phyloP scores from a whole-genome alignment of 2,329 filamentous ascomycete genomes.

The Stagonosporopsis tanaceti region DNA sequence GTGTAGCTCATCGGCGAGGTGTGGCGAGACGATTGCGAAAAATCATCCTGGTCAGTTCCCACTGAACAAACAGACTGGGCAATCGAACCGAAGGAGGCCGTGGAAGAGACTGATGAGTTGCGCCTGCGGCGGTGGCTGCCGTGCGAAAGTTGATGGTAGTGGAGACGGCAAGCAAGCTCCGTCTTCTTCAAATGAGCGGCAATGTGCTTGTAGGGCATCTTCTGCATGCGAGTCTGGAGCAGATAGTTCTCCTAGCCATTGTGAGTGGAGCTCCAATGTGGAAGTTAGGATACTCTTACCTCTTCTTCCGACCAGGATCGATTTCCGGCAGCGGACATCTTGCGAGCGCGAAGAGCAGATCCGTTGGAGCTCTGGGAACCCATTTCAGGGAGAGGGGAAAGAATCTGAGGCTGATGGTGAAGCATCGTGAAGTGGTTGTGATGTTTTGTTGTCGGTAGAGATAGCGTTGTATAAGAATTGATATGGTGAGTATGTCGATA shows the following conservation, averaged over 20 bases:
- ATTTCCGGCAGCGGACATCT: conserved; percentile 75
- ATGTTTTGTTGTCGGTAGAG: conserved; percentile 7
- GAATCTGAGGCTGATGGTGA: conserved; percentile 50
- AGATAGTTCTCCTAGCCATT: conserved; percentile 77
- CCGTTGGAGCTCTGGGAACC: conserved; percentile 38
- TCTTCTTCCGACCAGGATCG: conserved; percentile 87
- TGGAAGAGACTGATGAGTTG: conserved; percentile 72
- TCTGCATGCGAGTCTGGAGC: conserved; percentile 82
- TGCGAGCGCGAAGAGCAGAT: conserved; percentile 70
- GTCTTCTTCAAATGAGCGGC: conserved; percentile 86
- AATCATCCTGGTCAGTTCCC: conserved; percentile 46
- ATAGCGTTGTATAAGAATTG: conserved; percentile 46
- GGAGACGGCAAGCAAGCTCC: conserved; percentile 84
- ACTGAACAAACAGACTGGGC: conserved; percentile 50
- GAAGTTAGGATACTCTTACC: conserved; percentile 58
- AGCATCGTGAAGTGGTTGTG: conserved; percentile 37
- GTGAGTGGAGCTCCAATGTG: conserved; percentile 25
- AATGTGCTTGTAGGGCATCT: conserved; percentile 92
- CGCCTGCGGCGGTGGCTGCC: conserved; percentile 82
- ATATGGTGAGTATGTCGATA: conserved; percentile 35
- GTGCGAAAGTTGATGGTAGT: conserved; percentile 86
- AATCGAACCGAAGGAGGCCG: conserved; percentile 52
- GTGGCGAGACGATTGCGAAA: conserved; percentile 49
- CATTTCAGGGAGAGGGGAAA: conserved; percentile 50
- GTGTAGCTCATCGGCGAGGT: conserved; percentile 55